Base-by-base conservation (phyloP, 2,329 filamentous ascomycete species). In the Leptographium galeiforme region DNA sequence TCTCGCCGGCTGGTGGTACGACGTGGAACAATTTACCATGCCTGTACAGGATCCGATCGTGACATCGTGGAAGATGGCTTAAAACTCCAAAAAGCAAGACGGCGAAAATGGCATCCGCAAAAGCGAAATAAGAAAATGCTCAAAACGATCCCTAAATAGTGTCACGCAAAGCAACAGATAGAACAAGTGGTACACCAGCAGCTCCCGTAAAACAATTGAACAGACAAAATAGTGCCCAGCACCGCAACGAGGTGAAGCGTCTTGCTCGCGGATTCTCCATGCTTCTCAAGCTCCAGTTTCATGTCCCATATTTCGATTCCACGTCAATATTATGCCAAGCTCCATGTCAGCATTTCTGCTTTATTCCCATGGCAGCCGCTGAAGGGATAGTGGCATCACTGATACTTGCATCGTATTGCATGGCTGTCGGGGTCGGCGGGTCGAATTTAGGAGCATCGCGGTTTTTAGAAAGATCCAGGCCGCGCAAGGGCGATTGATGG, bases 371-470 rank as follows among this genome's bases (percentile, higher is more conserved):
- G 1, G 41, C 12, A 30, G 40, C 16, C 8, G 25, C 12, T 13
- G n/a, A 11, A 44, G 18, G 10, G 13, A 44, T 12, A 11, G 7
- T 18, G 10, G n/a, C 41, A 10, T 44, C 41, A 13, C 25, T 19
- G 13, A 44, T 8, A 12, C 7, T 30, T 8, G 41, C 18, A 44
- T 47, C 36, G 11, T 55, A 59, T 6, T 51, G n/a, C 58, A 59
- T 59, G 0, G 58, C 58, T 2, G 53, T 57, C 5, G 58, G 58
- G 10, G 58, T 59, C 0, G 58, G 56, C 0, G 56, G 58, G 14
- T 58, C 19, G 33, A 59, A 59, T 8, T 47, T 56, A 0, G 54
- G 54, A 1, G 52, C 52, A 2, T 4, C 2, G 7, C 40, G 48
- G 1, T 8, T 30, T 13, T 18, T 50, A 2, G 16, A 1, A 8